Percentiles rank a stretch among this genome's conserved stretches.
phyloP scores from a whole-genome alignment of 1,139 yeast species.

The Magnusiomyces clavatus region DNA sequence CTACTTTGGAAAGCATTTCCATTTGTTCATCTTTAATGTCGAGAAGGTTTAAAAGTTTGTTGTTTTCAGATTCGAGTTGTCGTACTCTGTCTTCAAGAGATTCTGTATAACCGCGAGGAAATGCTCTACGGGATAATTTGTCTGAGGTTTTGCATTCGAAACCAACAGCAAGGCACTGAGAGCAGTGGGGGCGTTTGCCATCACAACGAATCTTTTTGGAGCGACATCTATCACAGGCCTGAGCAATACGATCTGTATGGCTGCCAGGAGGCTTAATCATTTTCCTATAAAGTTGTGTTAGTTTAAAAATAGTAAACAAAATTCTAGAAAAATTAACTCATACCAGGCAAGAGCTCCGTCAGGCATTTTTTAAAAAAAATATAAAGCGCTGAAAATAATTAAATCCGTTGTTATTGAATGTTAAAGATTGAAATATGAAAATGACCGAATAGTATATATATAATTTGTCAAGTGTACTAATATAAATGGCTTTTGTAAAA shows the following conservation, averaged over 20 bases:
- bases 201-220: conserved; percentile 72
- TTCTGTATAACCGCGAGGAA: conserved; percentile 71
- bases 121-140: conserved; percentile 59
- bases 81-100: conserved; percentile 56
- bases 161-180: conserved; percentile 58
- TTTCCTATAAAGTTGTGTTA: conserved; percentile 28
- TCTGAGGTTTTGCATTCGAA: conserved; percentile 71
- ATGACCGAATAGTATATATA: too few species aligned
- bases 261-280: conserved; percentile 60
- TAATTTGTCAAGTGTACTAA: too few species aligned
- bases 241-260: conserved; percentile 54
- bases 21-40: conserved; percentile 59
- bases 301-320: background rate
- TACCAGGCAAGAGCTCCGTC: conserved; percentile 18
- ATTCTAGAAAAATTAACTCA: conserved; percentile 1
- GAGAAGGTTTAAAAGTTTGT: conserved; percentile 42
- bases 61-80: conserved; percentile 53
- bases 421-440: background rate
- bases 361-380: too few species aligned
- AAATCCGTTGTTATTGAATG: too few species aligned
- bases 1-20: conserved; percentile 31
- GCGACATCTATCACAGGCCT: conserved; percentile 82
- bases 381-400: too few species aligned
- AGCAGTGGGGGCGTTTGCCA: conserved; percentile 54
- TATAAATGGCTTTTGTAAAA: too few species aligned